These are phyloP conservation scores for Fusarium haematococcum DNA, from an alignment of 2,329 filamentous ascomycete species.

Conservation along the genomic window DNA sequence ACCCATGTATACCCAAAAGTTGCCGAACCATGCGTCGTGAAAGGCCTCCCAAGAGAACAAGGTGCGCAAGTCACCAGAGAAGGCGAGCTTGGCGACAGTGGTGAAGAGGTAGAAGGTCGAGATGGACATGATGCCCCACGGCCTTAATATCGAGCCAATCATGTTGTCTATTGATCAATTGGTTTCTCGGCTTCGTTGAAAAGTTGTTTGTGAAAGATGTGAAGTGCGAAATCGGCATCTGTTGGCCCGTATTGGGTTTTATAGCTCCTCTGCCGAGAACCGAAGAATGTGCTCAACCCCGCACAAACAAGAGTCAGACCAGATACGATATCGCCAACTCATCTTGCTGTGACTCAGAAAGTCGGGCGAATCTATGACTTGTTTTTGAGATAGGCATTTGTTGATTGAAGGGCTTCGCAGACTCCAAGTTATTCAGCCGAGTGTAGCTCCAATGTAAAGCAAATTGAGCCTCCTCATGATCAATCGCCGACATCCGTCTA, in stretches of 20 bases:
- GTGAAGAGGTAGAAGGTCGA: neutral
- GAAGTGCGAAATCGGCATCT: neutral
- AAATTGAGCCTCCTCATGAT: neutral
- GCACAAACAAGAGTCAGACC: neutral
- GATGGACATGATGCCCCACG: neutral
- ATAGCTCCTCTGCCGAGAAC: neutral
- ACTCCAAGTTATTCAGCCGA: fast-evolving
- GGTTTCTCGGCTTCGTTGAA: neutral
- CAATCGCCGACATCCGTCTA: neutral
- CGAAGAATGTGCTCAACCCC: neutral
- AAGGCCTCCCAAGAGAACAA: conserved; percentile 3
- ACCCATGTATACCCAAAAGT: neutral
- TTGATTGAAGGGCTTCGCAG: fast-evolving
- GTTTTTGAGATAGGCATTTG: no score
- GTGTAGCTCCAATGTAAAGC: no score
- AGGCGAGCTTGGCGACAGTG: neutral
- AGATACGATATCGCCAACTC: neutral
- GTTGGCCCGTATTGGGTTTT: neutral
- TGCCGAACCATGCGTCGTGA: conserved; percentile 2
- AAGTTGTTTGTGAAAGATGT: neutral
- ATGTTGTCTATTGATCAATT: neutral
- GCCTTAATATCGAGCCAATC: neutral
- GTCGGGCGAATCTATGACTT: neutral
- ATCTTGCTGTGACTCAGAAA: neutral
- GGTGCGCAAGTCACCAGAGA: neutral